Percentiles rank a stretch among this genome's conserved stretches.
phyloP scores from a whole-genome alignment of 1,139 yeast genomes.

The Debaryomyces fabryi region DNA sequence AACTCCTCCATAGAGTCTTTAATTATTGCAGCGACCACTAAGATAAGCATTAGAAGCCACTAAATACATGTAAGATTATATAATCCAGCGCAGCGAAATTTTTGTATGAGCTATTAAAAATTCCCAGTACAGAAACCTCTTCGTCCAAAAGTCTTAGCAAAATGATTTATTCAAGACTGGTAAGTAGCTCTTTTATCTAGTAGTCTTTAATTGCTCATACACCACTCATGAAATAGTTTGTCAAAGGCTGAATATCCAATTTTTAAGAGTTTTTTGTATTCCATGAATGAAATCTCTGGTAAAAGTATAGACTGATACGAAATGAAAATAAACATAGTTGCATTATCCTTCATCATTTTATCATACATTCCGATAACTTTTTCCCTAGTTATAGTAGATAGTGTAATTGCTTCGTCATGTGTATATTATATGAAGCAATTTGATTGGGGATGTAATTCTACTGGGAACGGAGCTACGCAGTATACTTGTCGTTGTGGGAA shows the following conservation, averaged over 20 bases:
- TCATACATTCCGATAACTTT: background rate
- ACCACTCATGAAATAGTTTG: background rate
- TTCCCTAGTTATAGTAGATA: conserved; percentile 27
- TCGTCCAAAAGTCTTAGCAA: background rate
- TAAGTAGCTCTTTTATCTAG: background rate
- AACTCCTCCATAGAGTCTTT: no score
- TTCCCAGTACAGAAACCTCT: background rate
- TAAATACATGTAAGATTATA: background rate
- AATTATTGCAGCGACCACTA: no score
- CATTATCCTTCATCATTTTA: background rate
- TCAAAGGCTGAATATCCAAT: background rate
- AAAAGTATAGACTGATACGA: background rate
- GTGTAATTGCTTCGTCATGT: conserved; percentile 41
- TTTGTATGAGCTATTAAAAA: background rate
- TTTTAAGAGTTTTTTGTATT: background rate
- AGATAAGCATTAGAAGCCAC: background rate
- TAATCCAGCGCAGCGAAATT: background rate
- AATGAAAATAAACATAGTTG: background rate
- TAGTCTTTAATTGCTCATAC: background rate
- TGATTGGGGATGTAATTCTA: conserved; percentile 42
- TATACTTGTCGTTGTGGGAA: conserved; percentile 40
- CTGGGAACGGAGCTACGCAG: conserved; percentile 28
- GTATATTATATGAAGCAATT: conserved; percentile 32
- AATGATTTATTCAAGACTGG: background rate
- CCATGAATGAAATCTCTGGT: background rate